Percentiles rank a stretch among this genome's conserved stretches.
Evolutionary conservation across 768 basidiomycete species (phyloP).

Genomic region (Lactarius hatsudake): DNA sequence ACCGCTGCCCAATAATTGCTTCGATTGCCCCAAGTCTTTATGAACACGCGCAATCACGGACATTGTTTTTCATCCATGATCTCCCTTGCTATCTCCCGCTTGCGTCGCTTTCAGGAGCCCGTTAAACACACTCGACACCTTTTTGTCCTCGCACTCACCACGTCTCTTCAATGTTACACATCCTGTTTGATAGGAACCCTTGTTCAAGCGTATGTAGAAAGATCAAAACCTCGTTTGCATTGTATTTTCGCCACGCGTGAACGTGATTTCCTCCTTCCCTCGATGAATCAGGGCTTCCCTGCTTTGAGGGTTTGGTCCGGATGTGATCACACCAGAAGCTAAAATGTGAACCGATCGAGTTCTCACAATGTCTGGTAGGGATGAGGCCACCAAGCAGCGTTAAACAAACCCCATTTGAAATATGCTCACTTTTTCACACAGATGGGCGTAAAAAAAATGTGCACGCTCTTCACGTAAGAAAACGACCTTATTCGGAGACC

Average conservation of each 20-base stretch:
- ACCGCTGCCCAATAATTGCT: conserved; percentile 20
- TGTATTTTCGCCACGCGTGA: conserved; percentile 21
- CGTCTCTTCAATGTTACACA: conserved; percentile 10
- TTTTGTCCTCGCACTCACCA: conserved; percentile 17
- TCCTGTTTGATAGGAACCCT: conserved; percentile 18
- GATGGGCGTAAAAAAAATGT: not conserved
- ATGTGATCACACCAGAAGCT: not conserved
- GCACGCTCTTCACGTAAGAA: conserved; percentile 9
- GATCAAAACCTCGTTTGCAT: conserved; percentile 15
- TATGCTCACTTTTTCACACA: not conserved
- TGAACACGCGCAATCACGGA: conserved; percentile 13
- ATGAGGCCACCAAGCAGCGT: not conserved
- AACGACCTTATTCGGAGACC: not conserved
- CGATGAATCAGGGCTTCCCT: not conserved
- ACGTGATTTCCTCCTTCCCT: conserved; percentile 6
- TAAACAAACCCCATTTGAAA: not conserved
- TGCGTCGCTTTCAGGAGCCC: conserved; percentile 11
- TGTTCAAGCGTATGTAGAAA: conserved; percentile 25
- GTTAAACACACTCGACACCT: conserved; percentile 7
- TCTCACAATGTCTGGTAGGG: not conserved
- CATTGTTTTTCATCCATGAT: conserved; percentile 19
- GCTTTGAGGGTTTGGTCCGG: not conserved
- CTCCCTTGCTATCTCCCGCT: conserved; percentile 19
- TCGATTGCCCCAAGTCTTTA: conserved; percentile 9
- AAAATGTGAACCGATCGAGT: conserved; percentile 7